Base-by-base conservation (phyloP, 805 yeast species). In the Candida stauntonica region DNA sequence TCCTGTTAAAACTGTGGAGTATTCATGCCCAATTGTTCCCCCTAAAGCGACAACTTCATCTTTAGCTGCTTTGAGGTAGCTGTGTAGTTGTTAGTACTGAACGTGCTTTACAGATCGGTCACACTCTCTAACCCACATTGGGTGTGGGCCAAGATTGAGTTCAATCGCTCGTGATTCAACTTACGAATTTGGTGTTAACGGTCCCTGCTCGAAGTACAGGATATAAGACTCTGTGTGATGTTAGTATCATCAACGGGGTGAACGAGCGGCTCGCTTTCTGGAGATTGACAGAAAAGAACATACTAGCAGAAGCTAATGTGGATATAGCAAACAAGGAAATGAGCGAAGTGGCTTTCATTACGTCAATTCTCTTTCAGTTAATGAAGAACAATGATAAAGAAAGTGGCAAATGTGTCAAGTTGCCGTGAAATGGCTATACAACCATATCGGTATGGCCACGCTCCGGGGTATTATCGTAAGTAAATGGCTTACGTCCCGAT, bases 11-110 rank as follows among this genome's bases (percentile, higher is more conserved):
- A 72, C 60, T 3, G 67, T 62, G 34, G 59, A 52, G 54, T 70
- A 73, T 41, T 72, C 76, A 45, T 70, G 72, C 14, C 67, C 66
- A 33, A 75, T 63, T 14, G 45, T 48, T 4, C 74, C 79, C 7
- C 76, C 77, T 7, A 68, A 41, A 11, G 54, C 50, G 28, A 54
- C 46, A 19, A 73, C 59, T 23, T 60, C 48, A 11, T 52, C 38
- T 34, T 62, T 66, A 8, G 72, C 57, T 4, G 54, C 52, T 5
- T 54, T 48, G 13, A 67, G 52, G 26, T 55, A 51, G 5, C 53
- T 46, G 7, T n/a, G 7, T n/a, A n/a, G n/a, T n/a, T n/a, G n/a
- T n/a, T n/a, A n/a, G n/a, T n/a, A n/a, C n/a, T n/a, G n/a, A n/a
- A n/a, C n/a, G n/a, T n/a, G n/a, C n/a, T n/a, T n/a, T n/a, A n/a